Conservation (phyloP, 1,284 basidiomycete genomes). For the Ceratobasidium sp. region DNA sequence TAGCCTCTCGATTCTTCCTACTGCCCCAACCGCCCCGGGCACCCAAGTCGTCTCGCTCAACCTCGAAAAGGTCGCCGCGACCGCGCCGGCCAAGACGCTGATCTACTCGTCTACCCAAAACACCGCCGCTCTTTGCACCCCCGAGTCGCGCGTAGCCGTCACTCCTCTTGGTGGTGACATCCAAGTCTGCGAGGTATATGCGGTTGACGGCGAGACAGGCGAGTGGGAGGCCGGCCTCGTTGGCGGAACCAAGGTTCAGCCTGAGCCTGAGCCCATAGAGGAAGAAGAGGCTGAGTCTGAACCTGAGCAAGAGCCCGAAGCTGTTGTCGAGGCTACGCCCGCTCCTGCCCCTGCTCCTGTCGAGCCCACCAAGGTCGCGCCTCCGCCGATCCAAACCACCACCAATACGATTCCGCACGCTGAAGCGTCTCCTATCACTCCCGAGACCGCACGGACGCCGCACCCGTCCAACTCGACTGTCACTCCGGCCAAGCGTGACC, state of each 20-base stretch:
- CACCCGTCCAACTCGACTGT: background rate
- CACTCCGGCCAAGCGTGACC: background rate
- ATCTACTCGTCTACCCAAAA: conserved; percentile 5
- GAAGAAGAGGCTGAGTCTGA: background rate
- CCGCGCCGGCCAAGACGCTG: conserved; percentile 5
- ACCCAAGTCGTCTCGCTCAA: conserved; percentile 23
- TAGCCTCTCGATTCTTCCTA: conserved; percentile 9
- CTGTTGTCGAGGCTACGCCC: background rate
- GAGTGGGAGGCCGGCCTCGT: conserved; percentile 16
- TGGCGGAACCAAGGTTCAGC: conserved; percentile 8
- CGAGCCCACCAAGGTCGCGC: background rate
- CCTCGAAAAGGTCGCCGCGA: conserved; percentile 4
- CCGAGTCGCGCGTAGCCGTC: conserved; percentile 20
- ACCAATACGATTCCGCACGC: background rate
- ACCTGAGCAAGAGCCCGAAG: background rate
- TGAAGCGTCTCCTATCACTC: background rate
- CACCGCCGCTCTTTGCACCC: conserved; percentile 9
- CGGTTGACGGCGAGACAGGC: background rate
- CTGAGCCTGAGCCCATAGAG: conserved; percentile 5
- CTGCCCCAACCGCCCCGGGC: background rate
- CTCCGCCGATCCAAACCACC: background rate
- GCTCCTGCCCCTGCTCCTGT: background rate
- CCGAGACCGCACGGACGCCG: background rate
- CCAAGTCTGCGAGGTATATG: conserved; percentile 12
- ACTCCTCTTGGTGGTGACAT: conserved; percentile 6